phyloP scores from a whole-genome alignment of 768 basidiomycete species.

The Tricholoma furcatifolium region DNA sequence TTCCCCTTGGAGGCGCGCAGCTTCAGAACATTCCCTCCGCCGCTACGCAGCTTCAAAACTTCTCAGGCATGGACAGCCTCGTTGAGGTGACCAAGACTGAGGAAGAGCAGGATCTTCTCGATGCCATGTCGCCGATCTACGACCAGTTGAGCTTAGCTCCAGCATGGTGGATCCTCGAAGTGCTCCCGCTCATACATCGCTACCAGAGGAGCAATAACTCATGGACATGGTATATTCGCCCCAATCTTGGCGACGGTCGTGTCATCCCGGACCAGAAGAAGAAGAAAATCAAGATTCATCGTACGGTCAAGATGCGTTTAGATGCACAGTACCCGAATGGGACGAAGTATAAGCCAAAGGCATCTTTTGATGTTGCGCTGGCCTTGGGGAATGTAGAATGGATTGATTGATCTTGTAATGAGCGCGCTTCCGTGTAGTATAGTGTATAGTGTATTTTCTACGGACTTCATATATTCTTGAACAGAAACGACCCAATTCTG shows the following conservation, averaged over 20 bases:
- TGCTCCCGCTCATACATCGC: slow-evolving; percentile 42
- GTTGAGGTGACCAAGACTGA: slow-evolving; percentile 32
- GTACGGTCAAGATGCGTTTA: slow-evolving; percentile 53
- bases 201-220: slow-evolving; percentile 36
- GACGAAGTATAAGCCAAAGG: slow-evolving; percentile 26
- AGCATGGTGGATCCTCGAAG: slow-evolving; percentile 71
- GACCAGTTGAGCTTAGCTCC: slow-evolving; percentile 51
- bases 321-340: slow-evolving; percentile 44
- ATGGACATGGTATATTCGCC: slow-evolving; percentile 36
- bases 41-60: neutral
- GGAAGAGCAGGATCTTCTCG: slow-evolving; percentile 63
- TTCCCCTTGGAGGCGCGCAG: slow-evolving; percentile 21
- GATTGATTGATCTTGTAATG: slow-evolving; percentile 13
- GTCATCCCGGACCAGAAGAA: slow-evolving; percentile 41
- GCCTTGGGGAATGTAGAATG: slow-evolving; percentile 12
- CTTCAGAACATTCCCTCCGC: slow-evolving; percentile 24
- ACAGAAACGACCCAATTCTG: no score
- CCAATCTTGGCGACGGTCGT: slow-evolving; percentile 35
- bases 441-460: no score
- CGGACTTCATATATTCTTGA: no score
- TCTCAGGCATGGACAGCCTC: slow-evolving; percentile 11
- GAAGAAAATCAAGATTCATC: slow-evolving; percentile 45
- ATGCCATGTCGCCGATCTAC: slow-evolving; percentile 54
- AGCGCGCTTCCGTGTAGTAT: no score
- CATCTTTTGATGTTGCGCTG: slow-evolving; percentile 15